phyloP scores from a whole-genome alignment of 164 flowering plant genomes.

The Berberis thunbergii region DNA sequence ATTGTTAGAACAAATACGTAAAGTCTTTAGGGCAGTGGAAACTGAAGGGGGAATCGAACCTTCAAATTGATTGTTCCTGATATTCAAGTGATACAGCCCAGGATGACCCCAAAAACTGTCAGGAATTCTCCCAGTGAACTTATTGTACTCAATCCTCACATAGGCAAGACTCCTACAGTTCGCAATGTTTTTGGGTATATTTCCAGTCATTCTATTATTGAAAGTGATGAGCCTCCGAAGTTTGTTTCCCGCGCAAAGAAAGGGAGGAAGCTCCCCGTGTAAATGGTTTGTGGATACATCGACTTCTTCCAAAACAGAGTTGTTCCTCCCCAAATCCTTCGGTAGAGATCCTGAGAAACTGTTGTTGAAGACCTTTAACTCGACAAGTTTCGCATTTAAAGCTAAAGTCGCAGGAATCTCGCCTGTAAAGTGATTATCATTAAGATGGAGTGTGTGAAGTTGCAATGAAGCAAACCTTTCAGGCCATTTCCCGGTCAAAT shows the following conservation, averaged over 20 bases:
- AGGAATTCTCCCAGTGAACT: constrained; percentile 42
- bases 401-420: constrained; percentile 39
- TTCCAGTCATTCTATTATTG: constrained; percentile 46
- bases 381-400: constrained; percentile 22
- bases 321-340: constrained; percentile 29
- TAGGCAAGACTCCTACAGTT: constrained; percentile 40
- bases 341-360: constrained; percentile 54
- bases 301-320: constrained; percentile 29
- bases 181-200: constrained; percentile 35
- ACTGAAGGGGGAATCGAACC: constrained; percentile 41
- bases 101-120: constrained; percentile 39
- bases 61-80: constrained; percentile 35
- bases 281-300: constrained; percentile 63
- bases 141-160: constrained; percentile 38
- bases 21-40: constrained; percentile 20
- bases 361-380: constrained; percentile 57
- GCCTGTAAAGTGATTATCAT: constrained; percentile 51
- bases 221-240: constrained; percentile 30
- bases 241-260: constrained; percentile 36
- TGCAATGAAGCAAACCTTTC: constrained; percentile 33
- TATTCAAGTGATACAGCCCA: constrained; percentile 21
- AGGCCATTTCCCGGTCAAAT: constrained; percentile 47
- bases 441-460: constrained; percentile 38
- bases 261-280: constrained; percentile 45
- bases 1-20: constrained; percentile 35